phyloP scores from a whole-genome alignment of 768 basidiomycete species.

The Suillus variegatus region DNA sequence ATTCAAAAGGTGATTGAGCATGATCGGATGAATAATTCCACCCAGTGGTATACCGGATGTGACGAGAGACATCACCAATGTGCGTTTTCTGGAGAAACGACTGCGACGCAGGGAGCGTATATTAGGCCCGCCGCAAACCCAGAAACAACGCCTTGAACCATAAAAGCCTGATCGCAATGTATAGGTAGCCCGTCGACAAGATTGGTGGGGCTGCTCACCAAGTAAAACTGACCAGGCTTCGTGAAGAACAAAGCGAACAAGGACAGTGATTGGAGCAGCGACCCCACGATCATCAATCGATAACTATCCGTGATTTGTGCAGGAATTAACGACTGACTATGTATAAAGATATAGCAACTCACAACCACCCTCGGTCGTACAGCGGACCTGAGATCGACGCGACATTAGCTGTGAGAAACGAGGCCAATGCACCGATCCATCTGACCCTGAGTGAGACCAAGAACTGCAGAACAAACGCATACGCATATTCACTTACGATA shows the following conservation, averaged over 20 bases:
- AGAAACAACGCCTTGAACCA: constrained; percentile 43
- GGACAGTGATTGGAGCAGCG: constrained; percentile 28
- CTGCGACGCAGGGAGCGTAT: constrained; percentile 44
- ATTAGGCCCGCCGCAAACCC: constrained; percentile 46
- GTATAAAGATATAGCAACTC: constrained; percentile 8
- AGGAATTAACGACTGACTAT: not conserved
- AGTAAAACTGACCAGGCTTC: constrained; percentile 35
- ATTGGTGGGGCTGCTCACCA: constrained; percentile 20
- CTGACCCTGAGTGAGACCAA: too few relatives aligned
- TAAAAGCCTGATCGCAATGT: constrained; percentile 35
- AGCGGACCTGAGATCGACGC: constrained; percentile 42
- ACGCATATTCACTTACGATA: constrained; percentile 23
- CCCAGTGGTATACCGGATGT: constrained; percentile 53
- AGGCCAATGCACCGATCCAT: too few relatives aligned
- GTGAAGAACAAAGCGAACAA: constrained; percentile 40
- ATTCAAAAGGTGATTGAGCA: constrained; percentile 51
- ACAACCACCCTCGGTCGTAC: constrained; percentile 49
- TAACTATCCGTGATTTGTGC: not conserved
- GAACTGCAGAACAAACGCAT: too few relatives aligned
- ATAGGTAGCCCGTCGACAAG: not conserved
- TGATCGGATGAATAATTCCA: constrained; percentile 56
- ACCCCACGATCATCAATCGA: constrained; percentile 23
- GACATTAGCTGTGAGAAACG: constrained; percentile 15
- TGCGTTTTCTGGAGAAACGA: constrained; percentile 29
- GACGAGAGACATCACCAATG: constrained; percentile 44